Evolutionary conservation across 306 rosid genomes (phyloP).

Genomic region (cucumber (Cucumis sativus)): Cucumber_9930_V3 NC_026660.2:6258001-6258500

Average conservation of each 20-base stretch:
- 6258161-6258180: background rate
- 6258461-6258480: background rate
- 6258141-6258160: background rate
- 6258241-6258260: background rate
- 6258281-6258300: background rate
- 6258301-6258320: background rate
- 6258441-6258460: background rate
- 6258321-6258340: background rate
- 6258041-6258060: background rate
- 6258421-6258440: background rate
- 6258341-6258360: background rate
- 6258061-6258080: background rate
- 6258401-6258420: background rate
- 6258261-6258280: background rate
- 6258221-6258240: background rate
- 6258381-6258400: background rate
- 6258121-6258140: background rate
- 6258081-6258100: background rate
- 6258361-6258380: background rate
- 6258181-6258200: background rate
- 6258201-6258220: background rate
- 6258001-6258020: background rate
- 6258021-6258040: background rate
- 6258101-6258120: background rate
- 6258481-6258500: background rate